phyloP scores from a whole-genome alignment of 1,139 yeast genomes.

The Tardiomyces blankii region DNA sequence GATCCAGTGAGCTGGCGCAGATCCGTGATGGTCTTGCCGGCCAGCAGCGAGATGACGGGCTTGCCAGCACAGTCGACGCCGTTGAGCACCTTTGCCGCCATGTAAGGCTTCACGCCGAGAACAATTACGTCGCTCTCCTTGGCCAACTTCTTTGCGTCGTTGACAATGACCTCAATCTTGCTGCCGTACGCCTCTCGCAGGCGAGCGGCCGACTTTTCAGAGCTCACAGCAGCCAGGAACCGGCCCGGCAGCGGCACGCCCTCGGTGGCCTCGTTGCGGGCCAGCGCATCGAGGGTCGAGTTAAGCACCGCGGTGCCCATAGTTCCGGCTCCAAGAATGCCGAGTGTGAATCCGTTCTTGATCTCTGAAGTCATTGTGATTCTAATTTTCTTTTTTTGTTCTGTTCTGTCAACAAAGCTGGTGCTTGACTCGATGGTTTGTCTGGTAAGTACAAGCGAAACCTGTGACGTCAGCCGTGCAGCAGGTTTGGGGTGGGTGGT shows the following conservation, averaged over 20 bases:
- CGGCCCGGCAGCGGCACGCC: conserved; percentile 50
- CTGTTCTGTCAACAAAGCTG: too few species aligned
- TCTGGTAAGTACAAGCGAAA: too few species aligned
- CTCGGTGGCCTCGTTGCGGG: conserved; percentile 14
- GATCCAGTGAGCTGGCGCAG: conserved; percentile 40
- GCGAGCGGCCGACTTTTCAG: conserved; percentile 39
- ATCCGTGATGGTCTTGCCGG: conserved; percentile 81
- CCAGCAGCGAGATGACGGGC: conserved; percentile 71
- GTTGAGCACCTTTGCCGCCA: conserved; percentile 48
- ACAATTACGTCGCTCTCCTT: conserved; percentile 56
- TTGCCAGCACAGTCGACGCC: conserved; percentile 38
- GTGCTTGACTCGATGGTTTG: too few species aligned
- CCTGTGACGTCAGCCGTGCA: too few species aligned
- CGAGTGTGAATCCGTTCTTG: conserved; percentile 44
- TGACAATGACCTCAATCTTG: conserved; percentile 44
- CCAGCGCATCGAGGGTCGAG: conserved; percentile 51
- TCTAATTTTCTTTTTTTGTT: too few species aligned
- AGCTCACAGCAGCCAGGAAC: conserved; percentile 67
- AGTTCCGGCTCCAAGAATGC: conserved; percentile 87
- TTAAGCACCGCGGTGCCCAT: conserved; percentile 95
- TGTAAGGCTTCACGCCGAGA: conserved; percentile 78
- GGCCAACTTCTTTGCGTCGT: conserved; percentile 49
- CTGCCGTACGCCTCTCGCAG: conserved; percentile 36
- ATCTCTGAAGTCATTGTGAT: conserved; percentile 6
- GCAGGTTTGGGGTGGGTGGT: too few species aligned